Conservation (phyloP, 306 rosid genomes). For the Carpinus viminea region DNA sequence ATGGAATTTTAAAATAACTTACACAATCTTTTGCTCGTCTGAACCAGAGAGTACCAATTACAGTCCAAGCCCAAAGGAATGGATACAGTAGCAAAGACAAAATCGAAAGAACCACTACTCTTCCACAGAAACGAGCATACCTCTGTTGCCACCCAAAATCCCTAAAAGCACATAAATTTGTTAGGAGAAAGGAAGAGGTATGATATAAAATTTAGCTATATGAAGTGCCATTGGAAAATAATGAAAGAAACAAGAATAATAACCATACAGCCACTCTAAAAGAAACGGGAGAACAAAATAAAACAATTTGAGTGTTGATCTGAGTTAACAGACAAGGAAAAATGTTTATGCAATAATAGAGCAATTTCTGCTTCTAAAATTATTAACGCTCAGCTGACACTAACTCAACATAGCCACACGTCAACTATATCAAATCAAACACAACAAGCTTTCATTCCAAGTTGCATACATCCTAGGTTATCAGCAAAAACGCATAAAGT, state of each 20-base stretch:
- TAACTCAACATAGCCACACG: neutral
- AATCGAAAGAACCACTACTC: constrained; percentile 82
- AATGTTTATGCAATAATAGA: neutral
- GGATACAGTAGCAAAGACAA: constrained; percentile 86
- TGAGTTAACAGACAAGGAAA: neutral
- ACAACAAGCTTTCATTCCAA: constrained; percentile 20
- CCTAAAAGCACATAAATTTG: constrained; percentile 46
- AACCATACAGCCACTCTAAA: neutral
- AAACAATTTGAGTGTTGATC: constrained; percentile 1
- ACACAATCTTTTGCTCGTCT: constrained; percentile 74
- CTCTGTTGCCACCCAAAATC: constrained; percentile 99
- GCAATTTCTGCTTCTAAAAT: neutral
- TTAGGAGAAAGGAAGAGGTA: neutral
- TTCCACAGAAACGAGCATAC: constrained; percentile 95
- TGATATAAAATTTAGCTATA: neutral
- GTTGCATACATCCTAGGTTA: neutral
- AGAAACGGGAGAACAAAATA: neutral
- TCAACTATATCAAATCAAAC: constrained; percentile 18
- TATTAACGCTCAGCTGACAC: neutral
- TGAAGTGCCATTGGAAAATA: neutral
- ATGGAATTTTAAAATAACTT: constrained; percentile 36
- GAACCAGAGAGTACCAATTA: constrained; percentile 90
- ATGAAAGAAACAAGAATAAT: neutral
- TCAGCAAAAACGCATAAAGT: too few relatives aligned
- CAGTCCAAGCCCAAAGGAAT: constrained; percentile 97